Evolutionary conservation across 805 yeast species (phyloP), one percentile per base, ranked within the genome.

Genomic region (Ogataea paraovalis): DNA sequence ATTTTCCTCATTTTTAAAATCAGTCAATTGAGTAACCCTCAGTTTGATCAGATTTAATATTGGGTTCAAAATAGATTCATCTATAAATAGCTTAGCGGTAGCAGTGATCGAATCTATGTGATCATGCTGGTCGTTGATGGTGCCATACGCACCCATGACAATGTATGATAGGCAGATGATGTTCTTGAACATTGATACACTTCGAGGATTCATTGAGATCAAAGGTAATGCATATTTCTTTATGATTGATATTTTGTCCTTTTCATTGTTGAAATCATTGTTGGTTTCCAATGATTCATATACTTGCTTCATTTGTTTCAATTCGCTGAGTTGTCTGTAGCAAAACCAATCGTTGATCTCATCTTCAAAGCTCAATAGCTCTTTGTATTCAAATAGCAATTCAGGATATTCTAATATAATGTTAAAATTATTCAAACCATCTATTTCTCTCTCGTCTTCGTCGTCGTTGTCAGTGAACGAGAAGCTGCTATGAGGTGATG

Each of bases 321-420:
- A 22, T 10, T 54, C 52, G 30, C 51, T 54, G 23, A 70, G 47
- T 43, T 70, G 73, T 23, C 52, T 54, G 38, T 39, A 50, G 22
- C 61, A 56, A 44, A 70, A 70, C 74, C 74, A 70, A 41, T 70
- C 73, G 42, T 62, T 60, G 14, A 66, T 43, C 51, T 81, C 85
- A 1, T 61, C 60, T 13, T 51, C 49, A 16, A 78, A 59, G 1
- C 58, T 48, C 12, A 68, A 65, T 1, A 59, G 55, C 43, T 76
- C 79, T 4, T 59, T 41, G 48, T 68, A 70, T 3, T 64, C 58
- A 64, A 76, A 82, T 5, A 71, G 64, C 5, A 81, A 59, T 23
- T 68, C 69, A 0, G 82, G 79, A 45, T 61, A 61, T 42, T 64
- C 69, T 19, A 68, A 43, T 8, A 68, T 60, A 27, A 68, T 58